Evolutionary conservation across 441 rosid species (phyloP), one percentile per base, ranked within the genome.

Genomic region (Dalechampia spathulata): DNA sequence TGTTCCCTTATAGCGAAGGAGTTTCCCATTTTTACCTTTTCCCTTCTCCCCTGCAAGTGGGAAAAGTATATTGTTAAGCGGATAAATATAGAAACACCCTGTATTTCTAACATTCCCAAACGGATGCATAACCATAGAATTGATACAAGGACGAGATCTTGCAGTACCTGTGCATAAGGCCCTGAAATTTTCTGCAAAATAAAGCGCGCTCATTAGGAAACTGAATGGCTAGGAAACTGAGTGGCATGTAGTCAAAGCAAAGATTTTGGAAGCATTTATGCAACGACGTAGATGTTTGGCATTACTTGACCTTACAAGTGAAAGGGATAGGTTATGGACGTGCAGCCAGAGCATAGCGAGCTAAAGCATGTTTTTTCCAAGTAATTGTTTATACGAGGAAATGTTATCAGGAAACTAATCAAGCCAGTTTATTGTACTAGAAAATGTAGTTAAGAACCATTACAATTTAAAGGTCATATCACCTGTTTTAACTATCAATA

Each of bases 151-250:
- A 58, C 14, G 21, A 49, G 48, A 52, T 10, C 17, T 8, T 27
- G 46, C 72, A 27, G 61, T 80, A 90, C 98, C 94, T 75, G 93
- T 86, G 80, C 91, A 91, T 76, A 91, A 65, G 38, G 91, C 86
- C 75, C 96, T 80, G 77, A 91, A 91, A 74, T 91, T 91, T 77
- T 79, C 98, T 91, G 95, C 73, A 75, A 62, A 60, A 21, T 56
- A 61, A 54, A 70, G 16, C 8, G 15, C 7, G 2, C 41, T 59
- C 15, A 40, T 75, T 26, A 76, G 63, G 38, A 53, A 65, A 50
- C 7, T 9, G 52, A 43, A 17, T 26, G 30, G 43, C 0, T 3
- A 30, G 34, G 4, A 30, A 8, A 30, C n/a, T n/a, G n/a, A n/a
- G n/a, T n/a, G n/a, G n/a, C n/a, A 25, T 14, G 27, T n/a, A 25